Evolutionary conservation across 75 land plant species (phyloP), one percentile per base, ranked within the genome.

Genomic region (Pinus tabuliformis): DNA sequence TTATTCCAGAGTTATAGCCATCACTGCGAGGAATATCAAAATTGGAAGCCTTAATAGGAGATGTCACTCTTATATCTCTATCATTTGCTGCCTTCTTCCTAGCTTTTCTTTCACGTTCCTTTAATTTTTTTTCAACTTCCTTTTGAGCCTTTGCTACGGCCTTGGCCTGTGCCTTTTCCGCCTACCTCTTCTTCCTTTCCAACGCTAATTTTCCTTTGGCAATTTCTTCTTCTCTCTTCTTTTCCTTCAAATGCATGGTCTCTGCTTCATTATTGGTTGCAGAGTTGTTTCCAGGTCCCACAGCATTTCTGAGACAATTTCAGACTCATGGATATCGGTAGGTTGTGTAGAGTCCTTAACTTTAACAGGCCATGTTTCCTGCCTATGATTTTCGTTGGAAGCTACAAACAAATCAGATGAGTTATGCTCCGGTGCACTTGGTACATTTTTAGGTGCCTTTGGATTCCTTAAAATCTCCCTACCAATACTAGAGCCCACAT

Each of bases 101-200:
- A n/a, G n/a, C n/a, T n/a, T n/a, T n/a, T n/a, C n/a, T n/a, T n/a
- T n/a, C n/a, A n/a, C n/a, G n/a, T n/a, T n/a, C 92, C 93, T 89
- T 89, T 5, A 73, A 78, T 73, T 85, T 87, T 76, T 89, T 85
- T 49, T 91, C 91, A 64, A 86, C 91, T 58, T 89, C 93, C 76
- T 89, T 89, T 54, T 91, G 85, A 73, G 91, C 87, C 75, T 74
- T 85, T 14, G 75, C 66, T 28, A 81, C 85, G 5, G 91, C 94
- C 76, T 91, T 91, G 12, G 89, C 90, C 13, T 81, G 90, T n/a
- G 86, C 80, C 80, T 85, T 89, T 76, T 91, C 92, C 15, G 84
- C 86, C 72, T 81, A 59, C 73, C 86, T 91, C 90, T 85, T 91
- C 88, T 90, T 91, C 79, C 94, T 82, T 74, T 89, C 92, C 58